Base-by-base conservation (phyloP, 192 early-diverging fungal species). In the Phlyctochytrium planicorne region DNA sequence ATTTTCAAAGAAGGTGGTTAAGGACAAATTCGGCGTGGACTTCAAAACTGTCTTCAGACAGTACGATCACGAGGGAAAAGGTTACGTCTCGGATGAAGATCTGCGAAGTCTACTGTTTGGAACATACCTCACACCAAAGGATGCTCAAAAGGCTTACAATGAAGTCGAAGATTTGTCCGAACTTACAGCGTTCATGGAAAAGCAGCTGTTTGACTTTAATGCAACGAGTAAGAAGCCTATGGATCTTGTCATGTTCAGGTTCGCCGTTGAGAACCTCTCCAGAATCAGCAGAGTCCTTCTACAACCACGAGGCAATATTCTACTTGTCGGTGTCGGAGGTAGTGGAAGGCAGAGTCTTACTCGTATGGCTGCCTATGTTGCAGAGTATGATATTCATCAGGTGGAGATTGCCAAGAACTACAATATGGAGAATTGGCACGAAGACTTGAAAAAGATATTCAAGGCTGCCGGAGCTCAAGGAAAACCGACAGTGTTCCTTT, bases 321-420 rank as follows among this genome's bases (percentile, higher is more conserved):
- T 86, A 31, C 63, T 86, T 30, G 82, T 86, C 30, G 84, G 84
- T 30, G 84, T 86, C 36, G 84, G 84, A 34, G 84, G 84, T 0
- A 83, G 81, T 67, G 84, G 84, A 27, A 66, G 84, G 12, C 84
- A 86, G 59, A 81, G 79, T 62, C 67, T 86, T 52, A 83, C 83
- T 2, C 69, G 84, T n/a, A 72, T 86, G 75, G 84, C 84, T 31
- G 80, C 80, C 2, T 85, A 81, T 68, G 75, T 86, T 23, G 78
- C 79, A 17, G 84, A 86, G 12, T 86, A 75, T 65, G 82, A 86
- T 52, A 69, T 86, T 2, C 81, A 83, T 50, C 84, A 86, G 67
- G 79, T 86, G 1, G 84, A 86, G 59, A 86, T 86, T 56, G 71
- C 80, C 2, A 82, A 77, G 55, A 85, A 85, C 60, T 86, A 86